These are phyloP conservation scores for Phaeosphaeria sp. DNA, from an alignment of 2,329 filamentous ascomycete genomes.

Conservation along the genomic window DNA sequence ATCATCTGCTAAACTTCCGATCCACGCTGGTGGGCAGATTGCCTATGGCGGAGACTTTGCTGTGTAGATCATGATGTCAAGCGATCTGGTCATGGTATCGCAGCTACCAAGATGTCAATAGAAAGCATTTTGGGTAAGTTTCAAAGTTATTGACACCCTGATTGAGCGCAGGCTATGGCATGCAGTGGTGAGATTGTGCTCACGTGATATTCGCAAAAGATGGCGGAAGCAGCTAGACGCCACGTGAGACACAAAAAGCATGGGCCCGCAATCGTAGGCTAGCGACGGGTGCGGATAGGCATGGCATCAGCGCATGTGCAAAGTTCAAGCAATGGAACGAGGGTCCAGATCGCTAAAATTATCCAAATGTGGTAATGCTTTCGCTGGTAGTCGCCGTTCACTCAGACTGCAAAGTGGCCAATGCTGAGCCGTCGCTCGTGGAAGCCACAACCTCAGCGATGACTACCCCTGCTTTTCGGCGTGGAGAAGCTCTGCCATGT, in stretches of 20 bases:
- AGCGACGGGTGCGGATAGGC: conserved; percentile 19
- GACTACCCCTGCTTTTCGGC: conserved; percentile 3
- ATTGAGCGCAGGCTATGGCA: not conserved
- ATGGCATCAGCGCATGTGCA: conserved; percentile 10
- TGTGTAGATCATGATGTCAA: not conserved
- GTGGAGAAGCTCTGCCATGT: conserved; percentile 1
- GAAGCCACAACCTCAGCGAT: conserved; percentile 19
- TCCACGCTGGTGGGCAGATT: not conserved
- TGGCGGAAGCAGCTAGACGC: conserved; percentile 21
- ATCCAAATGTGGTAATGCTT: conserved; percentile 16
- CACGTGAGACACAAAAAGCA: conserved; percentile 15
- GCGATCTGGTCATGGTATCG: not conserved
- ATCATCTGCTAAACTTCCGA: not conserved
- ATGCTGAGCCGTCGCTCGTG: conserved; percentile 23
- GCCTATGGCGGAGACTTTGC: not conserved
- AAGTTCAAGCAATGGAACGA: conserved; percentile 16
- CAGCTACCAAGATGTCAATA: not conserved
- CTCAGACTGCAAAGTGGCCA: conserved; percentile 4
- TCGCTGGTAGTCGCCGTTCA: conserved; percentile 23
- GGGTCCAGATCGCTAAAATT: conserved; percentile 26
- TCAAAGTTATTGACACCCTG: not conserved
- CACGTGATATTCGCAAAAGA: conserved; percentile 35
- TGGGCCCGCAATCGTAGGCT: conserved; percentile 15
- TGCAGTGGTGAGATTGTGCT: conserved; percentile 3
- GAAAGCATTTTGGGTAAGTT: not conserved